phyloP scores from a whole-genome alignment of 139 green algal species.

The Chlamydomonas sp. region DNA sequence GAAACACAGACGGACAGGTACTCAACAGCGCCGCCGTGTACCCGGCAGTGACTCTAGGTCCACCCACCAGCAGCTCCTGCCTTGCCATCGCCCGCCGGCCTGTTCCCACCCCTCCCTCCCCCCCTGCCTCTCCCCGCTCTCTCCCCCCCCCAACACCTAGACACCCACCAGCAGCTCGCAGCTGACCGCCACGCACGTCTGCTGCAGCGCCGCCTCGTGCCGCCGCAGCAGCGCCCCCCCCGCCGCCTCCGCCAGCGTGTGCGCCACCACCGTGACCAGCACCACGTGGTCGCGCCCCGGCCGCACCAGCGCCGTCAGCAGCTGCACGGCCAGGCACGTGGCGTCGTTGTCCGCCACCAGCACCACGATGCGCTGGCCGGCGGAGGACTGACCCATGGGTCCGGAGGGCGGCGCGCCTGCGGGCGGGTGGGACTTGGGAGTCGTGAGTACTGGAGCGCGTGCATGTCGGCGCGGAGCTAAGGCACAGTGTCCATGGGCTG shows the following conservation, averaged over 20 bases:
- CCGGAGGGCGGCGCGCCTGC: background rate
- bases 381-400: too few species aligned
- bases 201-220: slow-evolving; percentile 10
- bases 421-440: background rate
- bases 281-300: slow-evolving; percentile 41
- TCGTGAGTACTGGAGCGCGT: too few species aligned
- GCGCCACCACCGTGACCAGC: slow-evolving; percentile 37
- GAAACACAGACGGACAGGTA: too few species aligned
- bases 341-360: slow-evolving; percentile 51
- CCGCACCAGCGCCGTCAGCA: slow-evolving; percentile 34
- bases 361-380: slow-evolving; percentile 43
- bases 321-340: slow-evolving; percentile 34
- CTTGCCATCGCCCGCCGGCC: too few species aligned
- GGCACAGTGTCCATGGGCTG: background rate
- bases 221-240: slow-evolving; percentile 10
- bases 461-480: background rate
- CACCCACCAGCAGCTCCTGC: too few species aligned
- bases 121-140: background rate
- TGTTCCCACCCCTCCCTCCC: background rate
- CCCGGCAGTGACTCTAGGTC: too few species aligned
- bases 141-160: too few species aligned
- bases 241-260: background rate
- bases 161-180: slow-evolving; percentile 30
- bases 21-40: too few species aligned
- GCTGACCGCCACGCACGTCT: slow-evolving; percentile 21